Base-by-base conservation (phyloP, 169 alveolate genomes). In the Cryptosporidium muris region DNA sequence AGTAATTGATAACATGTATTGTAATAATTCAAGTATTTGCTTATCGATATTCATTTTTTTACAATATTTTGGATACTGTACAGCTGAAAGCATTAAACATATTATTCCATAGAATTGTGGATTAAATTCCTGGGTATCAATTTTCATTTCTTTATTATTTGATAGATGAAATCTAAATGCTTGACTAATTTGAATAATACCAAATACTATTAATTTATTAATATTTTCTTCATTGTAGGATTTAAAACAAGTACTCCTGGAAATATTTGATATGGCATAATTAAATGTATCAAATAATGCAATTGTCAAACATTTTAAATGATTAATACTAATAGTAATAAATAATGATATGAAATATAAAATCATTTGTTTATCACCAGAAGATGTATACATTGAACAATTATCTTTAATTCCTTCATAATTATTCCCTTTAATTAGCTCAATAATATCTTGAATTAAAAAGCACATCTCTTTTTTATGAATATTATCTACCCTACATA, bases 351-450 rank as follows among this genome's bases (percentile, higher is more conserved):
- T 58, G 16, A 74, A 60, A 60, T 74, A 74, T 36, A 74, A 43
- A 14, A 74, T n/a, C 67, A 74, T 74, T 48, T 74, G 85, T 12
- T 74, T 74, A 36, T 74, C 85, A 12, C 85, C 85, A 38, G 85
- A 74, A 3, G 85, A 74, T 6, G 43, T 74, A 25, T n/a, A 38
- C 49, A 74, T 43, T 25, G 25, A 25, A 25, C 25, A 25, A 25
- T 25, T 25, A 25, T 25, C 25, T 25, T 25, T 25, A 25, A 25
- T 25, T 25, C 25, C 25, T 25, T 25, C 25, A 25, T 25, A 25
- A 34, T 60, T 60, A 14, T 60, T 60, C 6, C 54, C 48, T 42
- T 74, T 58, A 45, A 74, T 40, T 62, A 74, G 47, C 7, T 53
- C 9, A n/a, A 58, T 51, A 43, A 74, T 53, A 16, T 3, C 42